A percentile compares a stretch with the other conserved stretches of the same genome.
phyloP scores from a whole-genome alignment of 176 grass and related monocot species.

The Oryza brachyantha region DNA sequence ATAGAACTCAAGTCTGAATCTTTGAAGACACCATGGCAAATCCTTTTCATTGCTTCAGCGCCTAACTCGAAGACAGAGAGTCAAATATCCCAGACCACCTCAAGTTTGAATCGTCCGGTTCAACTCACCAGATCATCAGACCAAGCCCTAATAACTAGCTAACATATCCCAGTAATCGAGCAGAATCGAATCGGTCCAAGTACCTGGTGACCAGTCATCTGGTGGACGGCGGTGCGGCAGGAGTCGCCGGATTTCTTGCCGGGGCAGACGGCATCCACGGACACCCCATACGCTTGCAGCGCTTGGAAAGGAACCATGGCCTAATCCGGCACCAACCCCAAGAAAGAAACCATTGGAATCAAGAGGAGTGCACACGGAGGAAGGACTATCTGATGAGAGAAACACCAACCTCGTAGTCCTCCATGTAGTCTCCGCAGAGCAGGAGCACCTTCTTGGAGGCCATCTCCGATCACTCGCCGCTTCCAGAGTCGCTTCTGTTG shows the following conservation, averaged over 20 bases:
- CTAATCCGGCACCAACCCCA: conserved; percentile 48
- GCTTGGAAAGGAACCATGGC: conserved; percentile 95
- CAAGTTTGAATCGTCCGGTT: not conserved
- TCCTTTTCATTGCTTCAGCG: not conserved
- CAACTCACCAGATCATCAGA: not conserved
- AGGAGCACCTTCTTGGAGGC: conserved; percentile 71
- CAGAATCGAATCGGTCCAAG: not conserved
- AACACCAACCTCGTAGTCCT: conserved; percentile 80
- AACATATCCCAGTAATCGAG: not conserved
- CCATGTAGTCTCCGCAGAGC: conserved; percentile 87
- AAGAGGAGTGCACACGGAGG: not conserved
- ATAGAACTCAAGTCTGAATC: not conserved
- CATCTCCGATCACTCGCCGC: conserved; percentile 51
- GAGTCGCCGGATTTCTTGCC: conserved; percentile 83
- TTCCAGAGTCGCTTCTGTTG: conserved; percentile 15
- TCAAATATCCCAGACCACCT: not conserved
- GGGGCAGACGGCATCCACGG: conserved; percentile 82
- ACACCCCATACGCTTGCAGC: conserved; percentile 81
- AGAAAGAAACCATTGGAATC: not conserved
- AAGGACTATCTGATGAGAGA: not conserved
- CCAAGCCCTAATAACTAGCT: not conserved
- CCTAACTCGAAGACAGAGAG: conserved; percentile 11
- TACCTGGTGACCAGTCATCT: conserved; percentile 63
- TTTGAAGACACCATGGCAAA: not conserved
- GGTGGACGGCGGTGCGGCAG: conserved; percentile 81